phyloP scores from a whole-genome alignment of 441 rosid genomes.

The Adansonia madagascariensis region DNA sequence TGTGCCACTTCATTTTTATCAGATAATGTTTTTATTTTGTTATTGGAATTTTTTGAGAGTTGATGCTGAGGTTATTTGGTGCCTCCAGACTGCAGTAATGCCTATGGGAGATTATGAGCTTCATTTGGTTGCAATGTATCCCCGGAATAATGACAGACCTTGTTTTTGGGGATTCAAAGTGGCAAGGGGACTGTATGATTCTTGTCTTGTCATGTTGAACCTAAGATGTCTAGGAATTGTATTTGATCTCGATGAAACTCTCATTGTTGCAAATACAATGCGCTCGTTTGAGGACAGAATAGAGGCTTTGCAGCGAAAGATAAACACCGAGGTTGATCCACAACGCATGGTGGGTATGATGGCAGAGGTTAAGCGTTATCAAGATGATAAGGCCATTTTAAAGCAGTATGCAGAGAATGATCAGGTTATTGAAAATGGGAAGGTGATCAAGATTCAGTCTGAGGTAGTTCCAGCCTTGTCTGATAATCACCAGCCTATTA shows the following conservation, averaged over 20 bases:
- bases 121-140: slow-evolving; percentile 91
- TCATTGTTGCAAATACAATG: slow-evolving; percentile 90
- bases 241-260: slow-evolving; percentile 96
- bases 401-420: slow-evolving; percentile 91
- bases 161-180: slow-evolving; percentile 92
- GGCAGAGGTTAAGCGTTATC: slow-evolving; percentile 87
- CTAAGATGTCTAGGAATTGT: slow-evolving; percentile 95
- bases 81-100: slow-evolving; percentile 84
- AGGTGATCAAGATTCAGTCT: slow-evolving; percentile 68
- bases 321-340: slow-evolving; percentile 33
- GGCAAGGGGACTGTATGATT: slow-evolving; percentile 67
- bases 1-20: neutral
- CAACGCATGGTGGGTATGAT: slow-evolving; percentile 72
- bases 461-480: slow-evolving; percentile 84
- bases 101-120: slow-evolving; percentile 76
- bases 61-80: slow-evolving; percentile 34
- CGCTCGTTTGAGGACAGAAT: slow-evolving; percentile 92
- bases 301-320: slow-evolving; percentile 75
- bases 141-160: slow-evolving; percentile 59
- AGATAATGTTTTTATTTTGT: neutral
- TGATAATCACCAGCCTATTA: slow-evolving; percentile 69
- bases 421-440: slow-evolving; percentile 88
- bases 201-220: slow-evolving; percentile 86
- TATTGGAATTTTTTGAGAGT: neutral
- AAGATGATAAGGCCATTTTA: slow-evolving; percentile 79